Conservation (phyloP, 108 stramenopile species). For the Discostella pseudostelligera region DNA sequence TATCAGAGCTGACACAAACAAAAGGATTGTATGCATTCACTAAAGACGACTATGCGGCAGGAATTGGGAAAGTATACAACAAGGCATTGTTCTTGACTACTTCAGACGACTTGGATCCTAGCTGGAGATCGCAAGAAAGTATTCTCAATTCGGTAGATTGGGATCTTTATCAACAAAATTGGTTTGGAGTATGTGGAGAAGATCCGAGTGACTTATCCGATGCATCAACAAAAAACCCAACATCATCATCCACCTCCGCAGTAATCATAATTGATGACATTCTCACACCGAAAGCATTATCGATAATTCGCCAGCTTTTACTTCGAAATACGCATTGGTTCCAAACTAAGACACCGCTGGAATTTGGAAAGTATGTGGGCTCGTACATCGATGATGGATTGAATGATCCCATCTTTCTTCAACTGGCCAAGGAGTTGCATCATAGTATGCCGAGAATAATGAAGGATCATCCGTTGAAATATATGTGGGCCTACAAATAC, state of each 20-base stretch:
- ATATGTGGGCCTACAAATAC: conserved; percentile 76
- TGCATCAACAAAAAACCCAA: not conserved
- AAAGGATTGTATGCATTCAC: conserved; percentile 61
- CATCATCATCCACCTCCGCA: conserved; percentile 7
- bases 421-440: conserved; percentile 57
- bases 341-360: conserved; percentile 67
- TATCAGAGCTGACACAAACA: conserved; percentile 44
- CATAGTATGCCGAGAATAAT: conserved; percentile 53
- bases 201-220: not conserved
- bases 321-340: conserved; percentile 46
- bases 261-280: conserved; percentile 38
- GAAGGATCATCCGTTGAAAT: conserved; percentile 51
- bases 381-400: conserved; percentile 81
- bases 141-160: conserved; percentile 26
- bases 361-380: conserved; percentile 67
- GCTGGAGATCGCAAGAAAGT: conserved; percentile 12
- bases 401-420: conserved; percentile 52
- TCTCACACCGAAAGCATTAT: conserved; percentile 14
- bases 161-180: conserved; percentile 25
- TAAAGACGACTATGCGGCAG: conserved; percentile 42
- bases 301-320: conserved; percentile 23
- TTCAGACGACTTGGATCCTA: conserved; percentile 37
- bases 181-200: conserved; percentile 19
- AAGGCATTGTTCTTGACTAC: conserved; percentile 48
- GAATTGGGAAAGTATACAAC: conserved; percentile 57